phyloP scores from a whole-genome alignment of 768 basidiomycete species.

The Solioccasus polychromus region DNA sequence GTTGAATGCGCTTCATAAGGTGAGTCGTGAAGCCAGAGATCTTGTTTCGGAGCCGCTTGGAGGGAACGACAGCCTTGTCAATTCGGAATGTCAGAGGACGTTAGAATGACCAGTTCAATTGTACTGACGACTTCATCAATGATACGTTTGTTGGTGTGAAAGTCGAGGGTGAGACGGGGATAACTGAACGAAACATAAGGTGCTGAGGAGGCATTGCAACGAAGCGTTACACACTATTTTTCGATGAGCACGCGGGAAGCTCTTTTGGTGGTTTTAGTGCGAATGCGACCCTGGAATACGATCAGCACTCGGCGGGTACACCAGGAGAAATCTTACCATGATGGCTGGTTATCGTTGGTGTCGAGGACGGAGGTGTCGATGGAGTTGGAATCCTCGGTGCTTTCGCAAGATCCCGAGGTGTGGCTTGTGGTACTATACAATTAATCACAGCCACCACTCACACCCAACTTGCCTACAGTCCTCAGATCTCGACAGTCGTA shows the following conservation, averaged over 20 bases:
- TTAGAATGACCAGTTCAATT: background rate
- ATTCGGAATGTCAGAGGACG: background rate
- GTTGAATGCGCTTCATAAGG: slow-evolving; percentile 99
- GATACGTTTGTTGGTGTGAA: slow-evolving; percentile 99
- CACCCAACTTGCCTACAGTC: no score
- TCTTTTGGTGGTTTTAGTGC: slow-evolving; percentile 99
- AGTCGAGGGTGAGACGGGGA: slow-evolving; percentile 97
- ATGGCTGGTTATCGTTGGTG: slow-evolving; percentile 27
- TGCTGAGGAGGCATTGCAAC: no score
- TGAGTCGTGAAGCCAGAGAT: slow-evolving; percentile 99
- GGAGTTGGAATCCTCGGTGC: background rate
- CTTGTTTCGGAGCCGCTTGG: slow-evolving; percentile 99
- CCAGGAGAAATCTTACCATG: slow-evolving; percentile 44
- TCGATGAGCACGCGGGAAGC: slow-evolving; percentile 98
- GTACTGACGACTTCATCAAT: slow-evolving; percentile 91
- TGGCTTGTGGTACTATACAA: slow-evolving; percentile 31
- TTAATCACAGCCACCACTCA: slow-evolving; percentile 22
- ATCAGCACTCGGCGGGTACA: slow-evolving; percentile 11
- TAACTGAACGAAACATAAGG: no score
- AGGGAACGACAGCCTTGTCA: slow-evolving; percentile 83
- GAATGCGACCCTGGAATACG: slow-evolving; percentile 83
- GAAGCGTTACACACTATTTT: slow-evolving; percentile 76
- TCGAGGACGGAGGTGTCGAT: slow-evolving; percentile 25
- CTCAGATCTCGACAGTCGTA: no score
- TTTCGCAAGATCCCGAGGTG: slow-evolving; percentile 19